Evolutionary conservation across 306 rosid species (phyloP).

Genomic region (Inga laurina): DNA sequence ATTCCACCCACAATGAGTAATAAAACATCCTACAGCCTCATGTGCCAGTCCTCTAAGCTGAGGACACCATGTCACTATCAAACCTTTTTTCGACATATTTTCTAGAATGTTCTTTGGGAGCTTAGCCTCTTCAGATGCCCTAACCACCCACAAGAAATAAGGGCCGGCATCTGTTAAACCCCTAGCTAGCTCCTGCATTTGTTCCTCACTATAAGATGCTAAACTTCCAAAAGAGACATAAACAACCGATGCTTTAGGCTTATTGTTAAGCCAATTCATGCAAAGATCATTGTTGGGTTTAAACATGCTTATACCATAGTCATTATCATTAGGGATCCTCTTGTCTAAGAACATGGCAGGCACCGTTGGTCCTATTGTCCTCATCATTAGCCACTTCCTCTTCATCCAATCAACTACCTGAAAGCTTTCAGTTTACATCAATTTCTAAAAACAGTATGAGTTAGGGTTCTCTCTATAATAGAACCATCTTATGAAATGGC

Average conservation of each 20-base stretch:
- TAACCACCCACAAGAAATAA: background rate
- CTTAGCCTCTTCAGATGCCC: background rate
- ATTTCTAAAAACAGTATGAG: background rate
- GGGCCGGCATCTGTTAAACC: background rate
- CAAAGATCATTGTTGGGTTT: background rate
- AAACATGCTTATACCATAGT: background rate
- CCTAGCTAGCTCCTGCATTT: background rate
- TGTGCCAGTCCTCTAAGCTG: background rate
- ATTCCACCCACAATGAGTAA: conserved; percentile 10
- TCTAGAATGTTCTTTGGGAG: background rate
- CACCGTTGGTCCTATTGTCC: background rate
- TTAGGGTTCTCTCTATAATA: background rate
- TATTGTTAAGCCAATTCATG: background rate
- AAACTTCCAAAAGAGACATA: background rate
- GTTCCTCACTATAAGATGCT: background rate
- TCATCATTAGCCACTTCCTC: background rate
- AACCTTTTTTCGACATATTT: background rate
- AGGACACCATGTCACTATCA: background rate
- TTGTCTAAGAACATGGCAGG: background rate
- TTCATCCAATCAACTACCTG: conserved; percentile 2
- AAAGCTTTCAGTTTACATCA: background rate
- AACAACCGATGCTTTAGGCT: background rate
- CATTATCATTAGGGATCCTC: background rate
- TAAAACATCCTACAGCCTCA: background rate
- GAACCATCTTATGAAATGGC: no score